These are phyloP conservation scores for Trypanosoma cruzi DNA, from an alignment of 208 protist species.

Conservation along the genomic window DNA sequence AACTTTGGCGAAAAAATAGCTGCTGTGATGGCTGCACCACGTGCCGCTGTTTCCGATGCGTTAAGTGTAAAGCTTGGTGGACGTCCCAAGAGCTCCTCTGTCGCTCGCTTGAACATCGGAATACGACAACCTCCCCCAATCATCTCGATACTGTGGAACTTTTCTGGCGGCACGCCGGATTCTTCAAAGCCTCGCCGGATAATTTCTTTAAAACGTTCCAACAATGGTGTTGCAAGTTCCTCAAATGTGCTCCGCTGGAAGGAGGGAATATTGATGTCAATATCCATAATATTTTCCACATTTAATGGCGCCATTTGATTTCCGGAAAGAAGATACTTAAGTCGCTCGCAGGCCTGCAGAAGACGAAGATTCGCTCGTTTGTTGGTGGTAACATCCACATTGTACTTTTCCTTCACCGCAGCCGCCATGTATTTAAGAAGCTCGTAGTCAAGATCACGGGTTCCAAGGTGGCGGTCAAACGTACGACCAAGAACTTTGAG, in stretches of 20 bases:
- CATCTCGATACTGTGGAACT: constrained; percentile 88
- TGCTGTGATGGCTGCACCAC: constrained; percentile 83
- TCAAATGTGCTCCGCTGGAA: constrained; percentile 85
- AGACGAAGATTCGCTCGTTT: constrained; percentile 82
- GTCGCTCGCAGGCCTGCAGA: constrained; percentile 79
- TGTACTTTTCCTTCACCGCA: constrained; percentile 87
- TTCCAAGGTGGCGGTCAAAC: constrained; percentile 85
- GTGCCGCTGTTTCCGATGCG: constrained; percentile 86
- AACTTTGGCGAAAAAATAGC: constrained; percentile 93
- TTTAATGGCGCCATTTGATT: constrained; percentile 83
- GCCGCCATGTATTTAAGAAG: constrained; percentile 76
- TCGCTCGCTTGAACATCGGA: constrained; percentile 76
- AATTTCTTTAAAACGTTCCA: constrained; percentile 56
- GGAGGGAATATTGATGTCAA: constrained; percentile 85
- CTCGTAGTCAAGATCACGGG: constrained; percentile 83
- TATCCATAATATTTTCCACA: constrained; percentile 93
- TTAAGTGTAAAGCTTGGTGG: constrained; percentile 87
- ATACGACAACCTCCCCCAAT: constrained; percentile 93
- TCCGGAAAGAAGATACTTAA: constrained; percentile 93
- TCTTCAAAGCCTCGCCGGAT: constrained; percentile 64
- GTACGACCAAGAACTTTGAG: constrained; percentile 78
- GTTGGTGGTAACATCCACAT: constrained; percentile 86
- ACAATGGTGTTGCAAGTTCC: constrained; percentile 40
- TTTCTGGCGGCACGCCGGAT: constrained; percentile 36
- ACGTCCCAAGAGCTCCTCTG: constrained; percentile 69